Evolutionary conservation across 2,329 filamentous ascomycete genomes (phyloP).

Genomic region (Calonectria multiphialidica): DNA sequence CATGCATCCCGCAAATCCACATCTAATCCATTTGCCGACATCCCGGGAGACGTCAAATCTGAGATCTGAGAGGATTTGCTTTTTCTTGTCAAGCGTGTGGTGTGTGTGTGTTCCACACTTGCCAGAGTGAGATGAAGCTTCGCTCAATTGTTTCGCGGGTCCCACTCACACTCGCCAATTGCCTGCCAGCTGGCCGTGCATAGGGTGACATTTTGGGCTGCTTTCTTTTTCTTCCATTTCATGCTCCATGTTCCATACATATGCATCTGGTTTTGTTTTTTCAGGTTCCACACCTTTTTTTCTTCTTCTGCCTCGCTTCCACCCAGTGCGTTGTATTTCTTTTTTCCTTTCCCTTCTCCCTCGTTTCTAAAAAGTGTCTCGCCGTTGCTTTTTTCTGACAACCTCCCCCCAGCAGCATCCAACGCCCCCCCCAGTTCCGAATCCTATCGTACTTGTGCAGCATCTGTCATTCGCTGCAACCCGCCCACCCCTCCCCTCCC

Average conservation of each 20-base stretch:
- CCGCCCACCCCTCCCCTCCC: not conserved
- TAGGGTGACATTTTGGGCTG: constrained; percentile 7
- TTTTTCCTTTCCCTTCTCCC: not conserved
- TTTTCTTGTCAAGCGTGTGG: not conserved
- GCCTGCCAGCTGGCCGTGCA: constrained; percentile 3
- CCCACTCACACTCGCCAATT: constrained; percentile 5
- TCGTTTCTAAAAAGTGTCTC: constrained; percentile 4
- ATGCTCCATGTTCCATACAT: constrained; percentile 13
- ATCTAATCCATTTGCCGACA: constrained; percentile 6
- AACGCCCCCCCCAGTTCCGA: not conserved
- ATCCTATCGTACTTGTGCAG: not conserved
- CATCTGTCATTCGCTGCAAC: not conserved
- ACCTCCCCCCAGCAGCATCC: not conserved
- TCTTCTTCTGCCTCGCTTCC: not conserved
- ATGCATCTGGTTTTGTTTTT: constrained; percentile 9
- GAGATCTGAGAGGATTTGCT: constrained; percentile 5
- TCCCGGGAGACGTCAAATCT: not conserved
- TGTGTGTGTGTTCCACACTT: not conserved
- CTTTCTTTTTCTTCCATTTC: constrained; percentile 11
- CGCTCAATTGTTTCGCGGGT: constrained; percentile 8
- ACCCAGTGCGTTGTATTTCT: not conserved
- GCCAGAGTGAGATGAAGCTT: too few species aligned
- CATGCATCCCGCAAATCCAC: constrained; percentile 5
- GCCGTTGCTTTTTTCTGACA: not conserved
- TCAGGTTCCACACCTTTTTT: not conserved